Evolutionary conservation across 768 basidiomycete genomes (phyloP).

Genomic region (Lentinula lateritia): DNA sequence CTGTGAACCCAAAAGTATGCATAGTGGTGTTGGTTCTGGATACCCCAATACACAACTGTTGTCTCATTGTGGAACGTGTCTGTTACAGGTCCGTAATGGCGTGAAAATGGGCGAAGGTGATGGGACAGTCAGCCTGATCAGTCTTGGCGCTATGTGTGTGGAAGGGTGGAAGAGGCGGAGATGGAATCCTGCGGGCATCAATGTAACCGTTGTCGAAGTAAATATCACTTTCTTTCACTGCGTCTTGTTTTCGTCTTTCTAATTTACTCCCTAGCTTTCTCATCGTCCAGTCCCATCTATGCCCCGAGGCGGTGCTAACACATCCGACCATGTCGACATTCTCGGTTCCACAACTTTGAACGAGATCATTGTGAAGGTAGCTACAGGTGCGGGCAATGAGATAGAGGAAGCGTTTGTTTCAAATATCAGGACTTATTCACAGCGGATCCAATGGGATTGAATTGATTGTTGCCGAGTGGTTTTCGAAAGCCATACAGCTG

Average conservation of each 20-base stretch:
- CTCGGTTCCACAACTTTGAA: constrained; percentile 77
- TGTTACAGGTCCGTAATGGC: constrained; percentile 61
- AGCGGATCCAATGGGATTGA: constrained; percentile 75
- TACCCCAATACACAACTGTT: too few species aligned
- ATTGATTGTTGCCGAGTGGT: background rate
- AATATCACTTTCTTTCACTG: constrained; percentile 8
- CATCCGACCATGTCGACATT: constrained; percentile 87
- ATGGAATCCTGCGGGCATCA: constrained; percentile 92
- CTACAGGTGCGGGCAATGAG: constrained; percentile 74
- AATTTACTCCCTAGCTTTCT: constrained; percentile 45
- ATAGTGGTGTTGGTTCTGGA: background rate
- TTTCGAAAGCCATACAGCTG: too few species aligned
- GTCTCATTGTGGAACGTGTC: background rate
- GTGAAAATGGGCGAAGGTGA: constrained; percentile 95
- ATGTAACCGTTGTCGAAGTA: constrained; percentile 84
- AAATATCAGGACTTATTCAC: constrained; percentile 70
- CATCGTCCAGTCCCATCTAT: constrained; percentile 70
- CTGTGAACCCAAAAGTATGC: constrained; percentile 42
- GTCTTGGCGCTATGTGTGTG: constrained; percentile 93
- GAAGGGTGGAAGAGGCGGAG: constrained; percentile 87
- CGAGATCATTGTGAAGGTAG: constrained; percentile 87
- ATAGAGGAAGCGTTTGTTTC: constrained; percentile 69
- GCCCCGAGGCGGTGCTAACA: constrained; percentile 88
- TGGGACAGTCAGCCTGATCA: constrained; percentile 83
- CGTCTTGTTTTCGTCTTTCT: background rate